Evolutionary conservation across 1,284 basidiomycete genomes (phyloP).

Genomic region (Ganoderma resinaceum): DNA sequence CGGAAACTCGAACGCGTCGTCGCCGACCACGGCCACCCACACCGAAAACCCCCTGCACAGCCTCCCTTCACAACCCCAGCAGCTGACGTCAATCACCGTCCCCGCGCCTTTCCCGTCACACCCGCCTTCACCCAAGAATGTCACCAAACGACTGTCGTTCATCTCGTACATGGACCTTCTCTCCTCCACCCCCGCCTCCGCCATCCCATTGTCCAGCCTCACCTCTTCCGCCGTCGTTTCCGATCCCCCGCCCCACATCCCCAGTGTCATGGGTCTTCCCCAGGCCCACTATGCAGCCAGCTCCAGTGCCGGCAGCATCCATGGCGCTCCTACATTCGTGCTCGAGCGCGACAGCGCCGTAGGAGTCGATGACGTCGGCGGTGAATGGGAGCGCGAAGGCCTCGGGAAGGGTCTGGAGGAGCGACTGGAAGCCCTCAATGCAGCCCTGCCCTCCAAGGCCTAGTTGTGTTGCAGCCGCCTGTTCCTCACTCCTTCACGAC

Average conservation of each 20-base stretch:
- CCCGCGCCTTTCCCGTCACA: slow-evolving; percentile 46
- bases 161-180: slow-evolving; percentile 87
- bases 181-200: slow-evolving; percentile 74
- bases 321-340: slow-evolving; percentile 31
- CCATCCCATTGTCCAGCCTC: slow-evolving; percentile 74
- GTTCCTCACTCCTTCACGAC: slow-evolving; percentile 7
- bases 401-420: slow-evolving; percentile 83
- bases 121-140: slow-evolving; percentile 61
- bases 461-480: slow-evolving; percentile 14
- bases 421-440: slow-evolving; percentile 66
- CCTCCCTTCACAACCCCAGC: slow-evolving; percentile 36
- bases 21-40: slow-evolving; percentile 50
- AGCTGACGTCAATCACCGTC: slow-evolving; percentile 47
- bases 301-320: slow-evolving; percentile 39
- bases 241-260: slow-evolving; percentile 73
- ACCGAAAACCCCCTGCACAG: slow-evolving; percentile 44
- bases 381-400: slow-evolving; percentile 86
- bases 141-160: slow-evolving; percentile 79
- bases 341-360: slow-evolving; percentile 34
- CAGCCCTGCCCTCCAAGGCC: slow-evolving; percentile 39
- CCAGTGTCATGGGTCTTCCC: slow-evolving; percentile 57
- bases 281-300: slow-evolving; percentile 38
- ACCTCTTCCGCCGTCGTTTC: slow-evolving; percentile 60
- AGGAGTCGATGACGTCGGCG: slow-evolving; percentile 62
- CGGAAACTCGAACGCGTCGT: slow-evolving; percentile 44